Evolutionary conservation across 202 grass and related monocot species (phyloP).

Genomic region (Brachypodium distachyon): DNA sequence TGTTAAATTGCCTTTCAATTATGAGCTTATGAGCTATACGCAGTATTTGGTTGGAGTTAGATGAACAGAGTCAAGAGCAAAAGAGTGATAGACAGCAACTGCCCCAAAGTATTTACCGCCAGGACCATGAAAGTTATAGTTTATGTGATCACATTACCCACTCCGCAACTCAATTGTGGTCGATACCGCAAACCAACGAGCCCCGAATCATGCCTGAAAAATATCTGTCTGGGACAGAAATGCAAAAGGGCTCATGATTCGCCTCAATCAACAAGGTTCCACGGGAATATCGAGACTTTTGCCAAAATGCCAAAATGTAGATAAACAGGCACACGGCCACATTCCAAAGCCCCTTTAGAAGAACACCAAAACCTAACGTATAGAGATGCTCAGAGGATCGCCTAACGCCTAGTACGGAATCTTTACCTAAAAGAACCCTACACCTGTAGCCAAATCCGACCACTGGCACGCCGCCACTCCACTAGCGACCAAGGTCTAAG

Average conservation of each 20-base stretch:
- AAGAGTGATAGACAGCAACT: not conserved
- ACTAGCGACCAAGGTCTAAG: not conserved
- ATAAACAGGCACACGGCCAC: constrained; percentile 13
- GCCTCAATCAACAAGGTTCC: constrained; percentile 13
- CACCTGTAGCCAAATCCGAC: constrained; percentile 5
- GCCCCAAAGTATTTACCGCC: not conserved
- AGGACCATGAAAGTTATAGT: not conserved
- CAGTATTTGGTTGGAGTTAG: not conserved
- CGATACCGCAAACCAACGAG: not conserved
- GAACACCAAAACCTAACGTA: constrained; percentile 29
- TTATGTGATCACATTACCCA: not conserved
- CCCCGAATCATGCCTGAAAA: not conserved
- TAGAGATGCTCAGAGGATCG: constrained; percentile 19
- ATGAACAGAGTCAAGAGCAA: not conserved
- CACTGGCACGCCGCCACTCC: not conserved
- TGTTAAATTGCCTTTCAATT: not conserved
- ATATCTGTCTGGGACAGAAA: not conserved
- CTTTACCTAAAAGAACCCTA: constrained; percentile 28
- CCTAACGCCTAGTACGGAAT: constrained; percentile 20
- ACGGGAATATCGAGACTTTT: constrained; percentile 6
- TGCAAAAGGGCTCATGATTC: constrained; percentile 1
- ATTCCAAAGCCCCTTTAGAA: constrained; percentile 25
- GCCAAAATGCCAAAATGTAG: not conserved
- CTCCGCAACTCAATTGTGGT: not conserved
- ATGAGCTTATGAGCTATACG: not conserved